These are phyloP conservation scores for Notholithocarpus densiflorus DNA, from an alignment of 306 rosid species.

Conservation along the genomic window DNA sequence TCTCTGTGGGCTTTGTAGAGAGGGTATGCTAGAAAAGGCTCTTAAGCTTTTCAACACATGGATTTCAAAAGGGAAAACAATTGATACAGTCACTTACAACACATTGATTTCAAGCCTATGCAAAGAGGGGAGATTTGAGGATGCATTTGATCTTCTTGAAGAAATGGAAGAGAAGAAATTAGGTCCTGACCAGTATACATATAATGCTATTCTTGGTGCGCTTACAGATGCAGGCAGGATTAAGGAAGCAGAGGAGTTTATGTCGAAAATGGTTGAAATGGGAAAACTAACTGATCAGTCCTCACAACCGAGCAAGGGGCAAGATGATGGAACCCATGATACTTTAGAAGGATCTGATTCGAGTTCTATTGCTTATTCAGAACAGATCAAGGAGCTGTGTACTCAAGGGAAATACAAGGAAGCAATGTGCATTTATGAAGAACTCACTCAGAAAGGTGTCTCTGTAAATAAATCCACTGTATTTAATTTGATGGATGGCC, in stretches of 20 bases:
- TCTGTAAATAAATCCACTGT: conserved; percentile 44
- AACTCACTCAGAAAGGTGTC: conserved; percentile 54
- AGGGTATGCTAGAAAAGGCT: conserved; percentile 79
- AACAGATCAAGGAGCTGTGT: conserved; percentile 60
- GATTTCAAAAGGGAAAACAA: conserved; percentile 57
- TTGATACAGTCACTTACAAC: conserved; percentile 76
- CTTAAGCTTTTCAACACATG: conserved; percentile 60
- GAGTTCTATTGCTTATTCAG: conserved; percentile 41
- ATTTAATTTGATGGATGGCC: conserved; percentile 70
- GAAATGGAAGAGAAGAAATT: conserved; percentile 69
- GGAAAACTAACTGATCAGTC: conserved; percentile 28
- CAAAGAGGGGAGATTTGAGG: conserved; percentile 64
- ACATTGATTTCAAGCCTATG: conserved; percentile 73
- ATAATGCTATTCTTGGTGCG: conserved; percentile 47
- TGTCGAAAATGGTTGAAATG: conserved; percentile 47
- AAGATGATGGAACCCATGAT: conserved; percentile 30
- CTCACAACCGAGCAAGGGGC: conserved; percentile 16
- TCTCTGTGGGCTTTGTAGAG: conserved; percentile 69
- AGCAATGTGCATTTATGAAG: conserved; percentile 63
- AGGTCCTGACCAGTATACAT: conserved; percentile 62
- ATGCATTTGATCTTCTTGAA: conserved; percentile 51
- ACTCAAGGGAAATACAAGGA: conserved; percentile 69
- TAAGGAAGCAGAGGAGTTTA: conserved; percentile 62
- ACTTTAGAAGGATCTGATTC: conserved; percentile 41
- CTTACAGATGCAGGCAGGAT: conserved; percentile 54